Conservation (phyloP, 306 rosid species). For the Rosa multiflora region DNA sequence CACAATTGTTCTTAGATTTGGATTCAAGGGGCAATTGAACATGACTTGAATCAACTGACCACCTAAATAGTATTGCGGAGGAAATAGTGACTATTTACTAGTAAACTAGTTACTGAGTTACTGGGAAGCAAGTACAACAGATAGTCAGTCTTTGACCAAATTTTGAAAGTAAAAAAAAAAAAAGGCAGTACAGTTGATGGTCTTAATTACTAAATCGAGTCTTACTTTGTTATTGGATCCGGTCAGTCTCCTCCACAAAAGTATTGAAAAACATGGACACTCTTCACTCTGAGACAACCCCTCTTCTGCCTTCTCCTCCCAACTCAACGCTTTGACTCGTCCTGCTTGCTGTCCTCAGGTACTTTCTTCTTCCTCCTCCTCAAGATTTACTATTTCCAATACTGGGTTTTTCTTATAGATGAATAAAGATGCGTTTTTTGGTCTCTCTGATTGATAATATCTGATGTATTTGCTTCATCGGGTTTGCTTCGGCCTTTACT, state of each 20-base stretch:
- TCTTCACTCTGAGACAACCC: neutral
- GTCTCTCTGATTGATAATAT: neutral
- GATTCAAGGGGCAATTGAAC: too few relatives aligned
- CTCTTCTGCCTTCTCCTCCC: neutral
- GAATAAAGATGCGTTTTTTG: conserved; percentile 6
- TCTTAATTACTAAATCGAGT: neutral
- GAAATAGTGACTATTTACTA: neutral
- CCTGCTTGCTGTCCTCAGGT: conserved; percentile 17
- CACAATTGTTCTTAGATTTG: too few relatives aligned
- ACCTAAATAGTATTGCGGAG: too few relatives aligned
- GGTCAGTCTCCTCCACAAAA: conserved; percentile 13
- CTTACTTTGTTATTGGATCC: conserved; percentile 10
- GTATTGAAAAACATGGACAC: neutral
- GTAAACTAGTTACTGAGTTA: neutral
- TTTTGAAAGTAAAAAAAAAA: too few relatives aligned
- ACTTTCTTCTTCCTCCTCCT: conserved; percentile 2
- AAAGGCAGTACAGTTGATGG: neutral
- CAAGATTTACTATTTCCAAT: conserved; percentile 15
- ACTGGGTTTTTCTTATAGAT: conserved; percentile 32
- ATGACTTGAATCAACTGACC: too few relatives aligned
- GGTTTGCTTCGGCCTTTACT: conserved; percentile 17
- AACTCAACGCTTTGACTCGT: conserved; percentile 4
- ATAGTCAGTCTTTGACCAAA: neutral
- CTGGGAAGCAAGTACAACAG: neutral
- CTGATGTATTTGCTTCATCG: neutral